Base-by-base conservation (phyloP, 352 stramenopile genomes). In the Pythium phragmiticola region DNA sequence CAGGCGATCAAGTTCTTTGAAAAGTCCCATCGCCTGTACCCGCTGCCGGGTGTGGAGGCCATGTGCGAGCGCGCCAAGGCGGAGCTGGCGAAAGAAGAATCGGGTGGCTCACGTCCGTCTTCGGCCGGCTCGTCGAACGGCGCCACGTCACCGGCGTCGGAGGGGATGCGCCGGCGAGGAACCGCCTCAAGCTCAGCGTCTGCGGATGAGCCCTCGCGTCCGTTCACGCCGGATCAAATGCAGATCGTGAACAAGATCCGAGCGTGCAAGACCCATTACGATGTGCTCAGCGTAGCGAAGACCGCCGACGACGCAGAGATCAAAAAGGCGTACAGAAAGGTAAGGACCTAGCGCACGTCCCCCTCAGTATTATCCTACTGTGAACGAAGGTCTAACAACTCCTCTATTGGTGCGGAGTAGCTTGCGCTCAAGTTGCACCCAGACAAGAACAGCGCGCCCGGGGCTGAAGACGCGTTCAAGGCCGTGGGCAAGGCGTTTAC, bases 381-480 rank as follows among this genome's bases (percentile, higher is more conserved):
- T 55, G 9, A 30, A 39, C 16, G 28, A 5, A 13, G n/a, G 13
- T 39, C 37, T 60, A 21, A 60, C 45, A 11, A 21, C 14, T 23
- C 5, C 2, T 19, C 7, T 50, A 13, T 8, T 52, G 55, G 2
- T 11, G 17, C 30, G 21, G 21, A 46, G 30, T 51, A 96, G 85
- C 76, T 96, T 43, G 90, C 90, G 19, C 67, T 96, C 8, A 96
- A 95, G 67, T 68, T 96, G 8, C 90, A 97, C 69, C 90, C 90
- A 0, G 90, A 97, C 69, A 97, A 97, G 77, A 99, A 99, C 78
- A 96, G 88, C 13, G 96, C 96, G 0, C 96, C 95, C 1, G 89
- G 96, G 42, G 95, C 97, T 5, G 97, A 99, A 69, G 97, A 99
- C 65, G 97, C 97, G 30, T 99, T 99, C 79, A 99, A 99, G 77